Percentiles rank a stretch among this genome's conserved stretches.
phyloP scores from a whole-genome alignment of 2,329 filamentous ascomycete species.

The Botrytis medusae region DNA sequence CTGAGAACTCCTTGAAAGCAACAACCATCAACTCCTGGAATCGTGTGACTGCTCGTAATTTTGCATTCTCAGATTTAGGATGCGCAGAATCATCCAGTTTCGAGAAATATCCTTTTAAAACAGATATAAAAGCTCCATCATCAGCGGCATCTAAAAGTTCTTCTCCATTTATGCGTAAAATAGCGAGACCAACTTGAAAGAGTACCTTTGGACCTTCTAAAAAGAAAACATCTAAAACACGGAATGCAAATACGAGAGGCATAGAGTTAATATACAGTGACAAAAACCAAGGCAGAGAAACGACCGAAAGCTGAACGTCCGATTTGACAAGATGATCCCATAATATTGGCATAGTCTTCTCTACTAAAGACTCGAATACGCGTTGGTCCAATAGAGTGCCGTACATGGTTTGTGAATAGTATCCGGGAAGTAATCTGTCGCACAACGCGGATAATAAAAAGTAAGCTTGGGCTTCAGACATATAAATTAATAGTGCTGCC shows the following conservation, averaged over 20 bases:
- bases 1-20: constrained; percentile 96
- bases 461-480: constrained; percentile 94
- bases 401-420: constrained; percentile 99
- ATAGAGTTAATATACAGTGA: constrained; percentile 99
- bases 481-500: constrained; percentile 96
- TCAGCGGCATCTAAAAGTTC: constrained; percentile 90
- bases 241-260: constrained; percentile 95
- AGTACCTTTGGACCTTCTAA: constrained; percentile 95
- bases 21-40: constrained; percentile 99
- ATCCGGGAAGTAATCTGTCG: constrained; percentile 88
- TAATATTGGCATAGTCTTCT: constrained; percentile 96
- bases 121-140: constrained; percentile 94
- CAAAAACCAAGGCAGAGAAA: constrained; percentile 96
- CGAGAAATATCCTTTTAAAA: constrained; percentile 92
- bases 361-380: constrained; percentile 96
- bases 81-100: constrained; percentile 93
- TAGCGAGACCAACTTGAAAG: constrained; percentile 96
- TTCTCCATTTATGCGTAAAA: constrained; percentile 93
- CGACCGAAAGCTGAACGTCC: constrained; percentile 94
- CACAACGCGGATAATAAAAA: constrained; percentile 89
- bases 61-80: constrained; percentile 91
- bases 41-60: constrained; percentile 86
- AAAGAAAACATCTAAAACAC: constrained; percentile 97
- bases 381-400: constrained; percentile 94
- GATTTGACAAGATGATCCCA: constrained; percentile 98